Conservation (phyloP, 768 basidiomycete species). For the Fibroporia radiculosa region DNA sequence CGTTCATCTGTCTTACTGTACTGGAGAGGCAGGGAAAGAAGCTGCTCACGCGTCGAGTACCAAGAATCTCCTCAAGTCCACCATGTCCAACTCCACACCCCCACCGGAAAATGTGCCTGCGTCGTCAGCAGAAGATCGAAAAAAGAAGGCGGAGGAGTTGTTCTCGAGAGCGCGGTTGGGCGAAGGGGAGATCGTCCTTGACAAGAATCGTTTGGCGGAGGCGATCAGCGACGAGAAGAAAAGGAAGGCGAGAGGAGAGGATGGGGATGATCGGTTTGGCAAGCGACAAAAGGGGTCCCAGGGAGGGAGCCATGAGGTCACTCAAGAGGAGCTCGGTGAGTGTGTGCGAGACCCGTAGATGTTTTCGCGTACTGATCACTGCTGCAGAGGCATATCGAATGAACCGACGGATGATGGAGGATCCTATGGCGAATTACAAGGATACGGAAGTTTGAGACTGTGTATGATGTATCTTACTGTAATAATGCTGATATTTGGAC, state of each 20-base stretch:
- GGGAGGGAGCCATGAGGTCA: conserved; percentile 66
- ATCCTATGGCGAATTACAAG: conserved; percentile 91
- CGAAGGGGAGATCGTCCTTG: conserved; percentile 73
- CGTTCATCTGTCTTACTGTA: conserved; percentile 84
- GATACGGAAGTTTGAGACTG: conserved; percentile 37
- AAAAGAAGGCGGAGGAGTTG: conserved; percentile 50
- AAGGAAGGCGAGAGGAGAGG: conserved; percentile 45
- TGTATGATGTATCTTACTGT: conserved; percentile 2
- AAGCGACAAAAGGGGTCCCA: conserved; percentile 52
- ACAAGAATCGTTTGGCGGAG: conserved; percentile 57
- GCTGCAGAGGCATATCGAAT: conserved; percentile 85
- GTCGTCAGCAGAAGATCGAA: conserved; percentile 25
- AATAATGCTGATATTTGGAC: not conserved
- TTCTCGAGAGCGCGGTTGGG: conserved; percentile 76
- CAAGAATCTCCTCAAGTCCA: conserved; percentile 49
- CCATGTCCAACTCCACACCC: conserved; percentile 20
- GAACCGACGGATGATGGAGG: conserved; percentile 62
- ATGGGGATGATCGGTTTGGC: conserved; percentile 46
- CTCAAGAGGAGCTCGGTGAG: conserved; percentile 82
- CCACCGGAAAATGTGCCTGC: conserved; percentile 11
- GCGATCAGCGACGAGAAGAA: conserved; percentile 79
- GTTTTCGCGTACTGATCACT: conserved; percentile 10
- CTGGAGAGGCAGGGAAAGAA: conserved; percentile 77
- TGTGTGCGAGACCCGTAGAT: conserved; percentile 10
- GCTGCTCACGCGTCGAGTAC: conserved; percentile 73